Base-by-base conservation (phyloP, 306 rosid genomes). In the Styphnolobium japonicum region DNA sequence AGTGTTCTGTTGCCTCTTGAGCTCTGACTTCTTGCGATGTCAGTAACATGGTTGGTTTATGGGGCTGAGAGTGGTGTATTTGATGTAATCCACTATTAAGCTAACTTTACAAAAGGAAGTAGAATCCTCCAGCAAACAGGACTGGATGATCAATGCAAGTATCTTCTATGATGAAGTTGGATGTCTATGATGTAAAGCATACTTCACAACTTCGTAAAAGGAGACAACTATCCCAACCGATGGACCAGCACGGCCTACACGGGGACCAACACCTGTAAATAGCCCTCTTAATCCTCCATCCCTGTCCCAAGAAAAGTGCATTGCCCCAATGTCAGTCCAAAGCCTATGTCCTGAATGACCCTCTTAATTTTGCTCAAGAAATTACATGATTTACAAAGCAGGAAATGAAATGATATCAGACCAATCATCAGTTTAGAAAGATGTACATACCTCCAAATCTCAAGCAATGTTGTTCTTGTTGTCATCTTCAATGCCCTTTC, bases 141-240 rank as follows among this genome's bases (percentile, higher is more conserved):
- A 40, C 6, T 40, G 71, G 18, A 40, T 58, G 80, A 60, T 51
- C 42, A 66, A 40, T 72, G 68, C 36, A 33, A 39, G 75, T 37
- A 70, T 15, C 15, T 75, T 40, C 57, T 81, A 84, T 74, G 76
- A 73, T 84, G 85, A 81, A 53, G 67, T 76, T 56, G 15, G 82
- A 76, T 71, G 86, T 69, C 86, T 73, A 19, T 63, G 79, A 68
- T 91, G 76, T 64, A 92, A 71, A 71, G 82, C 86, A 77, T 92
- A 85, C 83, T 95, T 95, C 68, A 93, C 96, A 58, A 91, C 94
- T 80, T 95, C 98, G 6, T 95, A 95, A 75, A 87, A 90, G 18
- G 99, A 95, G 80, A 95, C 90, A 33, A 95, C 99, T 71, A 95
- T 93, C 49, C 98, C 97, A 19, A 93, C 98, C 0, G 99, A 93